Conservation (phyloP, 1,284 basidiomycete species). For the Lignosus rhinocerotis region DNA sequence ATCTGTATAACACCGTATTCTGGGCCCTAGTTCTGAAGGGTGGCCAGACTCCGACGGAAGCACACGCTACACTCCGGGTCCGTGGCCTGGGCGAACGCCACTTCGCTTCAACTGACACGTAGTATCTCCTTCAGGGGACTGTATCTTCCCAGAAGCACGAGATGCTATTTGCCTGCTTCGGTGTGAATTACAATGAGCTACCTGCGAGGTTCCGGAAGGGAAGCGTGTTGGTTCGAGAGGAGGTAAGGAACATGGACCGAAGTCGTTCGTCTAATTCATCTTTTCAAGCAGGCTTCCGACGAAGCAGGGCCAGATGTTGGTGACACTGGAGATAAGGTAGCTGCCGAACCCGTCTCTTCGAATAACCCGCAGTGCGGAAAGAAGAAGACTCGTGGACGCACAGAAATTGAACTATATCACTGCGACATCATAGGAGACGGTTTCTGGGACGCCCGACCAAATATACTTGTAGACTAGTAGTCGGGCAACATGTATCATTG, state of each 20-base stretch:
- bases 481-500: neutral
- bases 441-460: constrained; percentile 69
- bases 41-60: constrained; percentile 75
- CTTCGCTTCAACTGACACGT: neutral
- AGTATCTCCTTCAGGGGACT: constrained; percentile 62
- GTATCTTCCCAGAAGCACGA: constrained; percentile 90
- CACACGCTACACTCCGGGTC: constrained; percentile 78
- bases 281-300: neutral
- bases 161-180: constrained; percentile 80
- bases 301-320: neutral
- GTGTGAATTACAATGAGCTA: constrained; percentile 87
- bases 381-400: constrained; percentile 38
- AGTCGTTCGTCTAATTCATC: neutral
- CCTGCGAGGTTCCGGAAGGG: constrained; percentile 83
- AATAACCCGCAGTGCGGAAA: constrained; percentile 9
- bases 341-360: neutral
- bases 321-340: neutral
- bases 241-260: constrained; percentile 27
- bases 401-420: constrained; percentile 61
- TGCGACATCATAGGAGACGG: constrained; percentile 82
- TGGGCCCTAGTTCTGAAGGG: constrained; percentile 91
- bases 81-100: constrained; percentile 9
- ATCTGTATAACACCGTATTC: constrained; percentile 94
- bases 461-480: constrained; percentile 40
- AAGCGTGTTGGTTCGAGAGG: constrained; percentile 76